Conservation (phyloP, 768 basidiomycete genomes). For the Termitomyces sp. region DNA sequence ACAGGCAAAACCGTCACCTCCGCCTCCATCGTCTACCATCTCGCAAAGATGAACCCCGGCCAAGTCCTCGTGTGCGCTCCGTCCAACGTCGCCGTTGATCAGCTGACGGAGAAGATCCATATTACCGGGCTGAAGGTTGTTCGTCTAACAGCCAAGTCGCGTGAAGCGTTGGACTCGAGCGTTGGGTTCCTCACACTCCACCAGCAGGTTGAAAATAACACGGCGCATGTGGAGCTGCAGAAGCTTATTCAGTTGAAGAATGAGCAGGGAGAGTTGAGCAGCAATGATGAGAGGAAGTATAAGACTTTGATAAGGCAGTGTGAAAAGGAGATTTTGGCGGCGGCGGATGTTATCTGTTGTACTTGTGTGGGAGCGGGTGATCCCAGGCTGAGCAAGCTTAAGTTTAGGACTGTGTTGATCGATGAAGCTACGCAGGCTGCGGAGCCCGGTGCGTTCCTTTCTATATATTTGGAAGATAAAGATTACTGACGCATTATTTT, state of each 20-base stretch:
- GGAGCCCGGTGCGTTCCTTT: slow-evolving; percentile 71
- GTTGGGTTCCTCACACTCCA: slow-evolving; percentile 93
- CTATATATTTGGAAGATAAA: background rate
- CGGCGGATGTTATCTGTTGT: slow-evolving; percentile 97
- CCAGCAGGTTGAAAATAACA: slow-evolving; percentile 95
- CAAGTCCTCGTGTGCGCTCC: slow-evolving; percentile 99
- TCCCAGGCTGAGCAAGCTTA: slow-evolving; percentile 92
- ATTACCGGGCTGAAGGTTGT: slow-evolving; percentile 98
- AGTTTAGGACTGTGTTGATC: slow-evolving; percentile 97
- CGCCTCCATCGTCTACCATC: slow-evolving; percentile 96
- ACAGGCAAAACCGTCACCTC: slow-evolving; percentile 99
- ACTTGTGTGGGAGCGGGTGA: slow-evolving; percentile 99
- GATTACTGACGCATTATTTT: slow-evolving; percentile 3
- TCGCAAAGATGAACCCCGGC: slow-evolving; percentile 99
- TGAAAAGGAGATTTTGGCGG: slow-evolving; percentile 94
- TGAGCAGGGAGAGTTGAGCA: slow-evolving; percentile 95
- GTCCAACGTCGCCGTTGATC: slow-evolving; percentile 98
- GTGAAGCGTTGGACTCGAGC: slow-evolving; percentile 96
- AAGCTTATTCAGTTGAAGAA: slow-evolving; percentile 98
- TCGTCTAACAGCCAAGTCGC: slow-evolving; percentile 95
- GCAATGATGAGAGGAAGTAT: slow-evolving; percentile 96
- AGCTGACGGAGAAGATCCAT: slow-evolving; percentile 98
- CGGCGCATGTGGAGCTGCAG: slow-evolving; percentile 93
- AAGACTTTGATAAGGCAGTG: slow-evolving; percentile 93
- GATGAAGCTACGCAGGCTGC: slow-evolving; percentile 99